Conservation (phyloP, 768 basidiomycete species). For the Mycena vitilis region DNA sequence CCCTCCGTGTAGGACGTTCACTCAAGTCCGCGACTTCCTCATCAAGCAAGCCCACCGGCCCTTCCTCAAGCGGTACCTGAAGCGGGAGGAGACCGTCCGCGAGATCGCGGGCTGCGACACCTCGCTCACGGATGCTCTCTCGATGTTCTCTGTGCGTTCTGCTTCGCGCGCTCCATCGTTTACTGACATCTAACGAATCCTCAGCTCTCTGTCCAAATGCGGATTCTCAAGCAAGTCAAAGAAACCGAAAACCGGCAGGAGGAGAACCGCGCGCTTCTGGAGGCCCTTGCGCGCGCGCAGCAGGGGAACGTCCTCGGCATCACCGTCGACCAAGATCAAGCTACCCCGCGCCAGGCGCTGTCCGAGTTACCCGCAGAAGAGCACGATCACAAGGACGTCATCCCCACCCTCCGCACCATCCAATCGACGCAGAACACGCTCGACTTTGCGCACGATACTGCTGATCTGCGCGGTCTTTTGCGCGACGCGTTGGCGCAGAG, state of each 20-base stretch:
- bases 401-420: conserved; percentile 40
- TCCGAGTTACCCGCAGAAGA: conserved; percentile 2
- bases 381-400: conserved; percentile 23
- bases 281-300: conserved; percentile 40
- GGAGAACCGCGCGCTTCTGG: conserved; percentile 52
- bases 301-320: conserved; percentile 25
- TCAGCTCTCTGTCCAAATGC: conserved; percentile 62
- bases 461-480: conserved; percentile 69
- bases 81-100: conserved; percentile 67
- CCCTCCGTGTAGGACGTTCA: conserved; percentile 40
- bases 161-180: conserved; percentile 30
- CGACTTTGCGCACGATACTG: conserved; percentile 65
- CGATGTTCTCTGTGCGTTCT: conserved; percentile 59
- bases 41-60: conserved; percentile 65
- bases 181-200: background rate
- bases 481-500: conserved; percentile 65
- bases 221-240: conserved; percentile 65
- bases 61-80: conserved; percentile 77
- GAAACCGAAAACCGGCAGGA: conserved; percentile 49
- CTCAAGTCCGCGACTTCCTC: conserved; percentile 56
- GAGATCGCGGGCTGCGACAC: conserved; percentile 64
- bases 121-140: conserved; percentile 63
- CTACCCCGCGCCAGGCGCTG: conserved; percentile 22
- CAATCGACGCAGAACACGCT: conserved; percentile 53
- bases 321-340: conserved; percentile 19